A percentile compares a stretch with the other conserved stretches of the same genome.
These are phyloP conservation scores for Pestalotiopsis sp. DNA, from an alignment of 2,329 filamentous ascomycete species.

Conservation along the genomic window DNA sequence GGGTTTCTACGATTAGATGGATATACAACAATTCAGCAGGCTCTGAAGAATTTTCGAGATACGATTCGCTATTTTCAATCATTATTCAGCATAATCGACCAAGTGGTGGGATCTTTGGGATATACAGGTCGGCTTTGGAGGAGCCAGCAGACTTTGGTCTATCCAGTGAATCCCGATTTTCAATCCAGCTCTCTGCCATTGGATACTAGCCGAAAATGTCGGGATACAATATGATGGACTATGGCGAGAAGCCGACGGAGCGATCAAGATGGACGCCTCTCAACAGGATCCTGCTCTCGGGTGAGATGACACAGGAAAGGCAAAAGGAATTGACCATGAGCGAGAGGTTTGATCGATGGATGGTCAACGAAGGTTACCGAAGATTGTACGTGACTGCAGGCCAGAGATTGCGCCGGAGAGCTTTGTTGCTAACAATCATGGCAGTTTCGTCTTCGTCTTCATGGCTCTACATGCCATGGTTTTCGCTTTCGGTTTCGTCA, in stretches of 20 bases:
- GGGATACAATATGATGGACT: constrained; percentile 34
- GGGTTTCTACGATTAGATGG: constrained; percentile 34
- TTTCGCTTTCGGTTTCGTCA: constrained; percentile 79
- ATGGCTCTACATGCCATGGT: constrained; percentile 74
- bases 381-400: constrained; percentile 63
- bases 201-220: constrained; percentile 27
- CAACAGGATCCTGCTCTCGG: constrained; percentile 80
- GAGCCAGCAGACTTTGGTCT: constrained; percentile 14
- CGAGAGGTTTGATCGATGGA: constrained; percentile 82
- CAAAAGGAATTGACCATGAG: constrained; percentile 68
- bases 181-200: too few species aligned
- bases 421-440: constrained; percentile 22
- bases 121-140: constrained; percentile 19
- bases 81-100: constrained; percentile 13
- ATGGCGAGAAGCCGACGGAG: constrained; percentile 59
- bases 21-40: constrained; percentile 52
- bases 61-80: constrained; percentile 17
- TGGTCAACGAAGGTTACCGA: constrained; percentile 86
- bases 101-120: constrained; percentile 10
- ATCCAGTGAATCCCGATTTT: too few species aligned
- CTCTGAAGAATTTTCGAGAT: constrained; percentile 48
- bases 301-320: constrained; percentile 77
- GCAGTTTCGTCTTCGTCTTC: constrained; percentile 77
- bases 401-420: constrained; percentile 15
- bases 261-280: constrained; percentile 82